phyloP scores from a whole-genome alignment of 75 land plant genomes.

The Ceratopteris richardii region DNA sequence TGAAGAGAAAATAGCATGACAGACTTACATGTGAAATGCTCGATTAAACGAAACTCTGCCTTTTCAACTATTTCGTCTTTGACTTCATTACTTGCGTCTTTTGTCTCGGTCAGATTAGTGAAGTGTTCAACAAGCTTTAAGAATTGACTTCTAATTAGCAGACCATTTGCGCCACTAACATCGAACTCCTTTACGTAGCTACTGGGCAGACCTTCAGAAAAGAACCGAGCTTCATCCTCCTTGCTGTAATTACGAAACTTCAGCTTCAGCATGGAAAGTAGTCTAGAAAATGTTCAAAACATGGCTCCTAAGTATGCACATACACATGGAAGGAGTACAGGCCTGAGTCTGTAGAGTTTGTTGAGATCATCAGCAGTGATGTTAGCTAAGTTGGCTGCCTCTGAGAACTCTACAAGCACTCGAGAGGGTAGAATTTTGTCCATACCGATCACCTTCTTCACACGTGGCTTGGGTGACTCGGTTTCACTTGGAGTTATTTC shows the following conservation, averaged over 20 bases:
- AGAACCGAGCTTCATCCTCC: constrained; percentile 7
- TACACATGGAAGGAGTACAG: not conserved
- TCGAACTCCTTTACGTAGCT: constrained; percentile 3
- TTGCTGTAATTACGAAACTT: not conserved
- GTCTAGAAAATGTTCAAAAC: not conserved
- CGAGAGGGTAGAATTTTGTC: not conserved
- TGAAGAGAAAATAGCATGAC: too few species aligned
- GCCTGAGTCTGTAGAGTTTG: constrained; percentile 5
- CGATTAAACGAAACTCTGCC: too few species aligned
- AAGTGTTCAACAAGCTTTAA: constrained; percentile 1
- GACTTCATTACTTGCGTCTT: not conserved
- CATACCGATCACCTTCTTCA: constrained; percentile 1
- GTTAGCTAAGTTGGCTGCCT: not conserved
- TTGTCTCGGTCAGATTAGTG: not conserved
- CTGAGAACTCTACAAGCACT: constrained; percentile 6
- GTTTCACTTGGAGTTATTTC: not conserved
- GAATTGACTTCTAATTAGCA: not conserved
- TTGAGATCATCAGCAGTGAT: constrained; percentile 7
- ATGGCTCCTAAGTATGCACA: not conserved
- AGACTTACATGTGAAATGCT: too few species aligned
- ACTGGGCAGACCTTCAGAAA: constrained; percentile 6
- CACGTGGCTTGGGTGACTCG: not conserved
- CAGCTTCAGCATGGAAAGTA: not conserved
- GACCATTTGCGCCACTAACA: constrained; percentile 1
- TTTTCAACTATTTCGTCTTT: too few species aligned